Evolutionary conservation across 495 filamentous ascomycete species (phyloP).

Genomic region (Parathielavia appendiculata): DNA sequence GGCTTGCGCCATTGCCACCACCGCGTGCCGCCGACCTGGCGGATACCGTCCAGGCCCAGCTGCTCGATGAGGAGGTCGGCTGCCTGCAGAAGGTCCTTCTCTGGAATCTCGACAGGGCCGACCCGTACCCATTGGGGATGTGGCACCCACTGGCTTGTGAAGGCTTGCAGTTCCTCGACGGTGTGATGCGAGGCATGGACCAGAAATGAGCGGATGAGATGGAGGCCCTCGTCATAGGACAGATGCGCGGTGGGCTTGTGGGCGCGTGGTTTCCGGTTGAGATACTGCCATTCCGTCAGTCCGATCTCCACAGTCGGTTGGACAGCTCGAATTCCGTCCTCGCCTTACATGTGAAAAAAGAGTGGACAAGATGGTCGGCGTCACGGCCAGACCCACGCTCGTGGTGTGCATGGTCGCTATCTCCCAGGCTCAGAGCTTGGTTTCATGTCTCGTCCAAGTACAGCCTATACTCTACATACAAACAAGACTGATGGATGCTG

Average conservation of each 20-base stretch:
- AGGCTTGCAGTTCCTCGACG: slow-evolving; percentile 86
- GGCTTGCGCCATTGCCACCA: slow-evolving; percentile 92
- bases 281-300: slow-evolving; percentile 52
- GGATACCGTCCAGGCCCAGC: slow-evolving; percentile 68
- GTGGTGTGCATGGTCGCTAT: slow-evolving; percentile 61
- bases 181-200: slow-evolving; percentile 75
- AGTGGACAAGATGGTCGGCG: slow-evolving; percentile 73
- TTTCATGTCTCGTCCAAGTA: not conserved
- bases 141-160: slow-evolving; percentile 85
- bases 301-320: not conserved
- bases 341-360: slow-evolving; percentile 67
- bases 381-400: slow-evolving; percentile 65
- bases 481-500: no score
- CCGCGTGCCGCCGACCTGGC: slow-evolving; percentile 67
- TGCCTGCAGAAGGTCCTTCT: slow-evolving; percentile 53
- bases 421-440: not conserved
- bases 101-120: slow-evolving; percentile 64
- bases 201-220: slow-evolving; percentile 80
- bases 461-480: no score
- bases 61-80: slow-evolving; percentile 60
- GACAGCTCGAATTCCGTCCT: not conserved
- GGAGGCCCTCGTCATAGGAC: slow-evolving; percentile 91
- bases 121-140: slow-evolving; percentile 82
- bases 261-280: slow-evolving; percentile 67
- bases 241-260: slow-evolving; percentile 80